Evolutionary conservation across 2,329 filamentous ascomycete species (phyloP), one percentile per base, ranked within the genome.

Genomic region (Beauveria rudraprayagi): DNA sequence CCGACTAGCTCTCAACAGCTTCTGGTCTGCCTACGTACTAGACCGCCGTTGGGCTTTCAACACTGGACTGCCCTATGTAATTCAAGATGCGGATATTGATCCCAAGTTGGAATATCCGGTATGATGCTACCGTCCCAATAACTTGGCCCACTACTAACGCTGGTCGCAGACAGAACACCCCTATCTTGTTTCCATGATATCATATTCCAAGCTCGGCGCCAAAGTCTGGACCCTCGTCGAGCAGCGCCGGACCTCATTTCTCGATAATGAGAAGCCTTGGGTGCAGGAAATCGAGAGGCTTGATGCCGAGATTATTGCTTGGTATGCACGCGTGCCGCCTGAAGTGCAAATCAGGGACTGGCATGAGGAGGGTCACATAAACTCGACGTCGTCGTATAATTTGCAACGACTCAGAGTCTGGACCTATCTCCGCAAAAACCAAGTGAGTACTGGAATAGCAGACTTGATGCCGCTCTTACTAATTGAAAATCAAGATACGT

Each of bases 1-100:
- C 54, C 78, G 80, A 55, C 81, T 84, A 56, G 86, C 89, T 0
- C 80, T 90, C 30, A 84, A 87, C 55, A 83, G 90, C 16, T 96
- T 95, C 72, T 97, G 91, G 92, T 86, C 88, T 1, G 86, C 92
- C 19, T 96, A 94, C 69, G 87, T 92, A 4, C 78, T 96, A 44
- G 92, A 96, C 70, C 81, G 91, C 44, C 82, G 92, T 56, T 96
- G 91, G 91, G 91, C 89, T 65, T 91, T 96, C 67, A 90, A 88
- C n/a, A 92, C 90, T 0, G 92, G 92, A 0, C 81, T 96, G 72
- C 92, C 92, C 0, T 96, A 91, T 75, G 87, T 90, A 2, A 79
- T 96, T 41, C 88, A 93, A 65, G 92, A 96, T 68, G 83, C 89
- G 17, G 91, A 96, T 69, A 90, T 96, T 63, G 92, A 96, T 68